Evolutionary conservation across 768 basidiomycete species (phyloP), one percentile per base, ranked within the genome.

Genomic region (Tephrocybe sp.): DNA sequence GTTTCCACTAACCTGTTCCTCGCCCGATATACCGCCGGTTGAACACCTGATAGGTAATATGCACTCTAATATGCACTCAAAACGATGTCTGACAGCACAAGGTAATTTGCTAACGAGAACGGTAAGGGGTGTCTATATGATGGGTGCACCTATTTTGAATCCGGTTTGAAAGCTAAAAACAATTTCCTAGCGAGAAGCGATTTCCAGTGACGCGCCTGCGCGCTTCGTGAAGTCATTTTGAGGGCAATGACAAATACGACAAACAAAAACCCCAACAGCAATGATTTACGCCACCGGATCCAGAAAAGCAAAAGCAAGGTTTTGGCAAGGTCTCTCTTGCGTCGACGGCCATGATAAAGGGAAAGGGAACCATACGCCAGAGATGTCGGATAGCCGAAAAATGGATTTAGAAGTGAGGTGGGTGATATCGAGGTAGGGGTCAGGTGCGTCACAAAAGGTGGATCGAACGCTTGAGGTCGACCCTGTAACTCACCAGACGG

Each of bases 341-440:
- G 79, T 49, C 80, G 77, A 27, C 83, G 86, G 31, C 85, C 84
- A 62, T 82, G 74, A 30, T 73, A 76, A 54, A 86, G 71, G 13
- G 69, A 65, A 42, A 75, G 67, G n/a, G 65, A 68, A 26, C 62
- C 68, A 43, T 47, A 65, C 48, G 61, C 63, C 49, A 58, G 64
- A 49, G 57, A 71, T 34, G 74, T 72, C 5, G 87, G 85, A 60
- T 90, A 89, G 3, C 88, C 88, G 54, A 80, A 91, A 66, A 84
- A 89, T 1, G 89, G 89, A 54, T 89, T 90, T 32, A 79, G 66
- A 30, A 69, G 61, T 22, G 87, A 89, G 25, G 77, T 80, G 16
- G 84, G 74, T 8, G 83, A 73, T 49, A 64, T 55, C 37, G 55
- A 55, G 47, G 56, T 58, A 49, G 57, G 50, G 39, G 55, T 54